Base-by-base conservation (phyloP, 768 basidiomycete species). In the Hemileccinum rubropunctum region DNA sequence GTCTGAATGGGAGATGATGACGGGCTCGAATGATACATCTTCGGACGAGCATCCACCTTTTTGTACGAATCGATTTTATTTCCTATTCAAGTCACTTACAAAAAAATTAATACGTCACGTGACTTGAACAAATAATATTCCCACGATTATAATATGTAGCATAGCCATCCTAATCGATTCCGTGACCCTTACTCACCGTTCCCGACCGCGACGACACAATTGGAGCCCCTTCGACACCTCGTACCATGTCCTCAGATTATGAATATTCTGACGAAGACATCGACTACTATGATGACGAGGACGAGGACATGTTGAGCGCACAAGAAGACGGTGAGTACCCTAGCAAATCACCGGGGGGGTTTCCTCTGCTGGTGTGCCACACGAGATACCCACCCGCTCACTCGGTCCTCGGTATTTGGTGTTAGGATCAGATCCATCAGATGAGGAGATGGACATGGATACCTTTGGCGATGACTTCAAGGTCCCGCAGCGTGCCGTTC, bases 381-480 rank as follows among this genome's bases (percentile, higher is more conserved):
- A 45, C 32, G 28, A 47, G 41, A 42, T 38, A 35, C 3, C 17
- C 41, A 11, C 42, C 18, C 17, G 34, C 59, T 69, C 47, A 60
- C 67, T 47, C 63, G 54, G 45, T 51, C 43, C 39, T 53, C 39
- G 44, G 35, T 40, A 27, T 53, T 36, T 43, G 7, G 6, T 39
- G 27, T 1, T 48, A 78, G 77, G 51, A 27, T 76, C 74, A 33
- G 73, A 73, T 21, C 67, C 71, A 4, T 71, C 65, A 14, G 82
- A 80, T 17, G 81, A 83, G 48, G 88, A 86, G 28, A 80, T 87
- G 71, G 86, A 85, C 53, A 78, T 86, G 74, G 86, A 86, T 54
- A 73, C 73, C 41, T 79, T 76, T 58, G 76, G 76, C 26, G 81
- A 86, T 47, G 84, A 87, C 64, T 83, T 84, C 67, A 82, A 75